Conservation (phyloP, 352 stramenopile species). For the Globisporangium polare region DNA sequence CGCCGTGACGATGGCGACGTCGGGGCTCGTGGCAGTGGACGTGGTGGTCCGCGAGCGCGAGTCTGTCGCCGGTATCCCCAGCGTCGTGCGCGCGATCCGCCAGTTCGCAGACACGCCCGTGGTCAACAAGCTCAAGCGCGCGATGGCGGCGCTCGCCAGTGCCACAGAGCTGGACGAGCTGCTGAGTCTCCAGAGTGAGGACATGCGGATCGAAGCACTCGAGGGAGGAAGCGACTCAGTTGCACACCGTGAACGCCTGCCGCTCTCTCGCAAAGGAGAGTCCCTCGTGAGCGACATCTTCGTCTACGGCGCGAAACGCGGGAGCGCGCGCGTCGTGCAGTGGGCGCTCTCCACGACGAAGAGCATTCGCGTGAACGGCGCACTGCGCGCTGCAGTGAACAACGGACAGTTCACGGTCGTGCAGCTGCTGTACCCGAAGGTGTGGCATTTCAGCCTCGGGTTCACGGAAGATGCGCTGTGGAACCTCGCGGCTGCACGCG, state of each 20-base stretch:
- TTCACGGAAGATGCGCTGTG: slow-evolving; percentile 13
- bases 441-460: slow-evolving; percentile 5
- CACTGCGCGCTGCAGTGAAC: slow-evolving; percentile 9
- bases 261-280: neutral
- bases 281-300: slow-evolving; percentile 11
- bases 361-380: slow-evolving; percentile 7
- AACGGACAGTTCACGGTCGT: neutral
- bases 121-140: slow-evolving; percentile 6
- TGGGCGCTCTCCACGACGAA: slow-evolving; percentile 3
- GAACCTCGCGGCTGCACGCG: slow-evolving; percentile 9
- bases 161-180: slow-evolving; percentile 2
- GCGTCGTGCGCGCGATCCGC: slow-evolving; percentile 11
- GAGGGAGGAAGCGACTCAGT: neutral
- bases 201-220: slow-evolving; percentile 9
- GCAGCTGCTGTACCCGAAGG: slow-evolving; percentile 7
- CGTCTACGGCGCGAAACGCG: slow-evolving; percentile 11
- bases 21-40: slow-evolving; percentile 12
- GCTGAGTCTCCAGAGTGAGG: neutral
- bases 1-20: neutral
- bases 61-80: neutral
- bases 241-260: neutral
- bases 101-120: slow-evolving; percentile 7
- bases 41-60: slow-evolving; percentile 12
- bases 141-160: neutral
- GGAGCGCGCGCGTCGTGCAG: neutral